Conservation (phyloP, 2,329 filamentous ascomycete genomes). For the Hymenoscyphus fructigenus region DNA sequence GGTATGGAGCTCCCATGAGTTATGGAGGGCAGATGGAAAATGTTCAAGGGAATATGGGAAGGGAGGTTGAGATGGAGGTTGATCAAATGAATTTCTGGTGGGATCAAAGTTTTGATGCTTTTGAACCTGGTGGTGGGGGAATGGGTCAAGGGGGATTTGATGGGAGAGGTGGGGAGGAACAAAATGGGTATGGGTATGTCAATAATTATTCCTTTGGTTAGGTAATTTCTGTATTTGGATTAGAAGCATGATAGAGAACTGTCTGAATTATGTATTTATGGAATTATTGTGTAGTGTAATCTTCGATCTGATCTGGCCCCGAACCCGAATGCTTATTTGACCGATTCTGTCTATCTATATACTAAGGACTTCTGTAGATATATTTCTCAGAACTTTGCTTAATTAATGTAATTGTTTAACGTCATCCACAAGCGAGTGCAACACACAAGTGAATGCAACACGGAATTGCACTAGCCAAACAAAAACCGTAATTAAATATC, state of each 20-base stretch:
- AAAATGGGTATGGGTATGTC: background rate
- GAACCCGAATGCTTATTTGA: no score
- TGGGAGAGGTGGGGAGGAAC: background rate
- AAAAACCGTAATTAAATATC: no score
- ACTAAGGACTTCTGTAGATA: no score
- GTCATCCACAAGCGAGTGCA: no score
- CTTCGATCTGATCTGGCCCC: no score
- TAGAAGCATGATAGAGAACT: background rate
- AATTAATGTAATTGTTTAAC: no score
- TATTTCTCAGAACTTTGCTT: no score
- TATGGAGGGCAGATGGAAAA: constrained; percentile 1
- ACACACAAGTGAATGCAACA: no score
- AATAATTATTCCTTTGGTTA: background rate
- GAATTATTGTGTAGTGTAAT: background rate
- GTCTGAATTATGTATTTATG: background rate
- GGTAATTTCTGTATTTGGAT: background rate
- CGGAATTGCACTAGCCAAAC: no score
- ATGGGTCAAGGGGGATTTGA: background rate
- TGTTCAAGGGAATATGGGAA: background rate
- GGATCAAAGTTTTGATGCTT: constrained; percentile 9
- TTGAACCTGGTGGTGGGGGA: background rate
- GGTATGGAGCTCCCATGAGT: background rate
- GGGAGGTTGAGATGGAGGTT: background rate
- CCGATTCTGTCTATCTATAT: no score
- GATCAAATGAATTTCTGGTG: constrained; percentile 13